Evolutionary conservation across 225 moss, liverwort and hornwort genomes (phyloP).

Genomic region (Thuidium tamariscinum): DNA sequence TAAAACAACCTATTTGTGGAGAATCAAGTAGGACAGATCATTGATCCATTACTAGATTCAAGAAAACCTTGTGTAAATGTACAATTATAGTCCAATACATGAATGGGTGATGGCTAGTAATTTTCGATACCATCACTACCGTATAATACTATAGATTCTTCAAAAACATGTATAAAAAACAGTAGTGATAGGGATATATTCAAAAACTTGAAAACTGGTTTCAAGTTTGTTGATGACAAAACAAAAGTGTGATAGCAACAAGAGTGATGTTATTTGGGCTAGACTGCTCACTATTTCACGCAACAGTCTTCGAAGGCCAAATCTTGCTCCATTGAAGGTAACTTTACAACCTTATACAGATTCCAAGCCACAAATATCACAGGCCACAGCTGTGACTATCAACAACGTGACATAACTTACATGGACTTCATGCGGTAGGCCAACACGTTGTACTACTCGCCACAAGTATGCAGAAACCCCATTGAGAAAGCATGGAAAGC

Average conservation of each 20-base stretch:
- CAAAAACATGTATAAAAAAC: background rate
- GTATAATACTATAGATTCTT: background rate
- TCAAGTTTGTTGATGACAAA: background rate
- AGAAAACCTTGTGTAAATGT: background rate
- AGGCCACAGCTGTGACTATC: background rate
- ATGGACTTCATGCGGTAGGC: background rate
- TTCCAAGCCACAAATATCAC: slow-evolving; percentile 3
- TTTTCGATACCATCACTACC: background rate
- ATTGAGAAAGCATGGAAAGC: background rate
- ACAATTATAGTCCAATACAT: background rate
- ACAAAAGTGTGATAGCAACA: background rate
- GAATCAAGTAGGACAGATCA: background rate
- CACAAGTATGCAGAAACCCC: background rate
- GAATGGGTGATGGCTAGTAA: background rate
- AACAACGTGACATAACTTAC: background rate
- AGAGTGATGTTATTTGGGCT: background rate
- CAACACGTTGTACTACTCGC: background rate
- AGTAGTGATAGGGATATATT: background rate
- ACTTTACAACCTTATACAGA: slow-evolving; percentile 4
- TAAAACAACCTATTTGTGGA: too few relatives aligned
- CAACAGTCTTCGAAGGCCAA: background rate
- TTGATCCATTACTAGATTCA: background rate
- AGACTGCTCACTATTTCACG: background rate
- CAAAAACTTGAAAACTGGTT: background rate
- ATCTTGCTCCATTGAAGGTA: background rate